These are phyloP conservation scores for Alloascoidea hylecoeti DNA, from an alignment of 805 yeast species.

Conservation along the genomic window DNA sequence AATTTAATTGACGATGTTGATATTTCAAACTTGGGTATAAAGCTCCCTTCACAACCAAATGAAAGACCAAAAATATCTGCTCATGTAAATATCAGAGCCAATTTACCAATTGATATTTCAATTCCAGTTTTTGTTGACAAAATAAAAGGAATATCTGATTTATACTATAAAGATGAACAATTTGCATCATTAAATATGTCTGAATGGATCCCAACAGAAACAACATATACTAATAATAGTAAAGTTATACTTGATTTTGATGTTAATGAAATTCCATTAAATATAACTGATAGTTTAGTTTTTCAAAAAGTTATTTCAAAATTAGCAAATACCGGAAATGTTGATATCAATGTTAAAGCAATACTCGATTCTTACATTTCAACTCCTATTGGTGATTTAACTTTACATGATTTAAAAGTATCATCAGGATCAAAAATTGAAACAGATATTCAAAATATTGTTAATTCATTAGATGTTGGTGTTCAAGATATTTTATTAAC, in stretches of 20 bases:
- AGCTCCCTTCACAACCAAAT: slow-evolving; percentile 5
- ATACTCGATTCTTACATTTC: slow-evolving; percentile 20
- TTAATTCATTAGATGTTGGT: not conserved
- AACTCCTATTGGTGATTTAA: slow-evolving; percentile 20
- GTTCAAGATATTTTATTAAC: not conserved
- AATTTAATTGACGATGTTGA: slow-evolving; percentile 14
- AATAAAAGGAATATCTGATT: slow-evolving; percentile 26
- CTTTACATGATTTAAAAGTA: slow-evolving; percentile 14
- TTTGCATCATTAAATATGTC: slow-evolving; percentile 29
- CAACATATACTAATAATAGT: slow-evolving; percentile 9
- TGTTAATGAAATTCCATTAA: slow-evolving; percentile 26
- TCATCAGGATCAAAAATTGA: slow-evolving; percentile 11
- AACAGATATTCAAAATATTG: not conserved
- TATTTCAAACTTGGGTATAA: slow-evolving; percentile 12
- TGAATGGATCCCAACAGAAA: slow-evolving; percentile 30
- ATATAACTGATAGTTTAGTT: slow-evolving; percentile 24
- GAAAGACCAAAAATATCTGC: slow-evolving; percentile 13
- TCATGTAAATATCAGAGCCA: slow-evolving; percentile 8
- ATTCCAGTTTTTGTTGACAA: slow-evolving; percentile 17
- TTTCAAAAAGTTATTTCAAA: slow-evolving; percentile 29
- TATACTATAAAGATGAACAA: slow-evolving; percentile 22
- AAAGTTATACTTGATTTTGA: slow-evolving; percentile 22
- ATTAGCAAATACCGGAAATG: slow-evolving; percentile 25
- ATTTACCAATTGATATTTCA: not conserved
- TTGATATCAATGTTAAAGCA: slow-evolving; percentile 21